These are phyloP conservation scores for Chaetoscypha palmicola DNA, from an alignment of 2,329 filamentous ascomycete species.

Conservation along the genomic window DNA sequence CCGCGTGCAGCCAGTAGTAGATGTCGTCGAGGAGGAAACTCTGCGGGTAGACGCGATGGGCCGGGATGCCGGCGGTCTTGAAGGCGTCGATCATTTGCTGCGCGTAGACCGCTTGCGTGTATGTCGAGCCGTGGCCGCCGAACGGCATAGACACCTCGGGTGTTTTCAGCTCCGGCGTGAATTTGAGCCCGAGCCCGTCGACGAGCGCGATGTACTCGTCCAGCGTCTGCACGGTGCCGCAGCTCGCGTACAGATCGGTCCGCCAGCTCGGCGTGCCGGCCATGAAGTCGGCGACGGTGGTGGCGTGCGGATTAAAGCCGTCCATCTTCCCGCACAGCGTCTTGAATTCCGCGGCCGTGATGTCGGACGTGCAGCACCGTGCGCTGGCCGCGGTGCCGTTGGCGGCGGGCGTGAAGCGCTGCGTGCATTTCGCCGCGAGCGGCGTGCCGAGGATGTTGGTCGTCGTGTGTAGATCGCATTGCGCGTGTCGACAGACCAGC, in stretches of 20 bases:
- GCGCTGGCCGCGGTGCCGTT: constrained; percentile 12
- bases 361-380: constrained; percentile 20
- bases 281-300: constrained; percentile 15
- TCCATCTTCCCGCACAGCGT: constrained; percentile 19
- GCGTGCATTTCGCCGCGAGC: constrained; percentile 17
- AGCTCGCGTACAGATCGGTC: constrained; percentile 19
- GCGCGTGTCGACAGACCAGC: constrained; percentile 20
- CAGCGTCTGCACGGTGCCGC: constrained; percentile 17
- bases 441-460: constrained; percentile 18
- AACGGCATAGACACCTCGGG: constrained; percentile 19
- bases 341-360: constrained; percentile 15
- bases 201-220: constrained; percentile 19
- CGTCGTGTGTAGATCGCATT: constrained; percentile 20
- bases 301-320: constrained; percentile 18
- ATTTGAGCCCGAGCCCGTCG: constrained; percentile 16
- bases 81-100: constrained; percentile 19
- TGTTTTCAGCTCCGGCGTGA: constrained; percentile 20
- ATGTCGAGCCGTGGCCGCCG: constrained; percentile 10
- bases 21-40: constrained; percentile 16
- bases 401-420: constrained; percentile 15
- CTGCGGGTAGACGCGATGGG: constrained; percentile 16
- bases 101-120: constrained; percentile 20
- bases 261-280: constrained; percentile 15
- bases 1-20: constrained; percentile 19
- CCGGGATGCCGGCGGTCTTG: constrained; percentile 13